Conservation (phyloP, 148 eudicot genomes). For the Limonium bicolor region DNA sequence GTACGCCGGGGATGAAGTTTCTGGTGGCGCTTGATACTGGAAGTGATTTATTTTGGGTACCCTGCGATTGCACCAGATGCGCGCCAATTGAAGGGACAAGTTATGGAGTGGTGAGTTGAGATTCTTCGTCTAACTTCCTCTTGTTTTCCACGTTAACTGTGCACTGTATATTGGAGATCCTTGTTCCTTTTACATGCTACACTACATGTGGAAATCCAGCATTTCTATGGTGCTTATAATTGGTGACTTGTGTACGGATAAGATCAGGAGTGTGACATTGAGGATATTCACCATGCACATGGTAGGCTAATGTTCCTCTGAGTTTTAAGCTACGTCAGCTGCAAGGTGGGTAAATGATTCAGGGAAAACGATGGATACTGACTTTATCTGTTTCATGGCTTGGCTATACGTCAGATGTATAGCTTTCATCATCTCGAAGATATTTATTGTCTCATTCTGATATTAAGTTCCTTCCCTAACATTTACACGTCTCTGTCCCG, state of each 20-base stretch:
- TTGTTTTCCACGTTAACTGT: background rate
- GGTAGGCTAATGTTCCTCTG: no score
- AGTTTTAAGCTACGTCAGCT: no score
- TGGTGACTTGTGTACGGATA: no score
- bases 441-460: no score
- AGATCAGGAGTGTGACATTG: no score
- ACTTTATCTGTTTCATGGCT: no score
- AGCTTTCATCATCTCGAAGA: no score
- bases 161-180: background rate
- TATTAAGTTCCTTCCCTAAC: no score
- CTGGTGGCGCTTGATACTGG: slow-evolving; percentile 95
- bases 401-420: no score
- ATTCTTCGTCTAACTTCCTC: background rate
- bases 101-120: slow-evolving; percentile 48
- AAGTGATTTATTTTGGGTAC: slow-evolving; percentile 96
- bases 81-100: slow-evolving; percentile 45
- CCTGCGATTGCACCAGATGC: slow-evolving; percentile 70
- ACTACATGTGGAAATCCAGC: background rate
- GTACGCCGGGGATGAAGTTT: slow-evolving; percentile 79
- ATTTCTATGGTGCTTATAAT: background rate
- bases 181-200: background rate
- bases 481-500: no score
- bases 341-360: no score
- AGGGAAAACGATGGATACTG: no score
- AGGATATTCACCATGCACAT: background rate